Base-by-base conservation (phyloP, 495 filamentous ascomycete genomes). In the Chaetomium fimeti region DNA sequence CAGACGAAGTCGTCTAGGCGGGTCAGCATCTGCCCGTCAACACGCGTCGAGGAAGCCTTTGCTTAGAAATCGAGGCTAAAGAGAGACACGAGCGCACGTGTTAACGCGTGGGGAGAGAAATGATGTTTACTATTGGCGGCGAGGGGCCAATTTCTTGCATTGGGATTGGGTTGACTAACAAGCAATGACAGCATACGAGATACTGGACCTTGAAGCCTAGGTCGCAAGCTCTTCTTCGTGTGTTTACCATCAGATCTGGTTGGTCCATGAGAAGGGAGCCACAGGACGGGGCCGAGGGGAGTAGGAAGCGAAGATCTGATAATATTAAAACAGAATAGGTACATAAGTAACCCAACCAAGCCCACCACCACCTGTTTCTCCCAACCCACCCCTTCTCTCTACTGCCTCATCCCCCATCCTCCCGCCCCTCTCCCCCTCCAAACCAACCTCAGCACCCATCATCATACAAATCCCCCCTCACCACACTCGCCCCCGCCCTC, bases 41-140 rank as follows among this genome's bases (percentile, higher is more conserved):
- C 32, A 38, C 47, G 47, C 29, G 29, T 25, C 20, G 20, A 18
- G 28, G 27, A 16, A 25, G 29, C 1, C 9, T 22, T 20, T 52
- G 58, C 58, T 61, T 61, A 61, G 45, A 61, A 61, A 61, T 52
- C 29, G 27, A 60, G 2, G 9, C 12, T 2, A 47, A 8, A 16
- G 0, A 22, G 45, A 20, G 12, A 15, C 45, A 52, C 58, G 43
- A 18, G 1, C 20, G 25, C 57, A 60, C 57, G 40, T 60, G 57
- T 2, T 7, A 0, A 60, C 57, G 57, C 43, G 57, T 1, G 27
- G 24, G 22, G 38, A 20, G 22, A 28, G 1, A 43, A 43, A 43
- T 43, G 1, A 20, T 12, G 45, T 1, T 6, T 5, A 8, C n/a
- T n/a, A 9, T 49, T 49, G 45, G 45, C 2, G 3, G 45, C 27